Base-by-base conservation (phyloP, 805 yeast species). In the Metschnikowia lochheadii region DNA sequence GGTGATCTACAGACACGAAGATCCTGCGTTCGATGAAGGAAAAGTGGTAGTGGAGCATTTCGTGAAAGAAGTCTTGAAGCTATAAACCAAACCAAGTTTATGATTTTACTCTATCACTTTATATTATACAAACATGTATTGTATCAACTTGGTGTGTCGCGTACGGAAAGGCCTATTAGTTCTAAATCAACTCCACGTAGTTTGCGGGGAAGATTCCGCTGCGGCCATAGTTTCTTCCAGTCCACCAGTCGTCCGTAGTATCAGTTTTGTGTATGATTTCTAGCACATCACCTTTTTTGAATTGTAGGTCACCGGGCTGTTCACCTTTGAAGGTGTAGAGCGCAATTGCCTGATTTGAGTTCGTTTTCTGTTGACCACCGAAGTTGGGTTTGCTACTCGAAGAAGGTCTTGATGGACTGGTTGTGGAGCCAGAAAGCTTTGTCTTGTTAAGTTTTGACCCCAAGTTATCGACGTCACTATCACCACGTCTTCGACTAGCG, bases 201-300 rank as follows among this genome's bases (percentile, higher is more conserved):
- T 92, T 92, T 2, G 99, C 99, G 8, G 99, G 99, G 79, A 92
- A 92, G 20, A 91, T 91, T 40, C 99, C 99, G 60, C 88, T 89
- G 54, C 70, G 71, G 11, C 95, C 92, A 58, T 87, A 87, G 49
- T 83, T 73, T 64, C 87, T 83, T 26, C 99, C 99, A 0, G 97
- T 89, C 99, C 99, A 94, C 99, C 99, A 94, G 66, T 94, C 98
- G 66, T 94, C 96, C 45, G 83, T 81, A 13, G 96, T 85, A 7
- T 87, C 91, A 8, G 94, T 83, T 68, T 87, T 89, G 67, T 90
- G 89, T 49, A 88, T 72, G 57, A 94, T 87, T 40, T 89, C 85
- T 58, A 94, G 88, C 14, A 88, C 86, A 67, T 94, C 99, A 49
- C 99, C 99, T 74, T 94, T 94, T 58, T 82, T 84, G 77, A 94